A percentile compares a stretch with the other conserved stretches of the same genome.
These are phyloP conservation scores for Prunus yedoensis DNA, from an alignment of 331 rosid species.

Conservation along the genomic window DNA sequence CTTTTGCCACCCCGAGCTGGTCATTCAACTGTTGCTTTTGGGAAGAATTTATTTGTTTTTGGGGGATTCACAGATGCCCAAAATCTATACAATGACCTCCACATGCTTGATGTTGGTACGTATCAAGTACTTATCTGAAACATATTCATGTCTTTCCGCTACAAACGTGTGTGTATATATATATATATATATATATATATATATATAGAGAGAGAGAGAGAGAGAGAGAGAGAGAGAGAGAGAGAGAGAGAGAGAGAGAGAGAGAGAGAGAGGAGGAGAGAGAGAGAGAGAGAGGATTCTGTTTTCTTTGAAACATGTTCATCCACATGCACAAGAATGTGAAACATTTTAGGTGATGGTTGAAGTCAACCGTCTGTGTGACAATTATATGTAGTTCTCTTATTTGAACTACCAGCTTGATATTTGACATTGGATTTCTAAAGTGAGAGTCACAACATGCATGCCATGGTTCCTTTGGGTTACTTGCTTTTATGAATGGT, in stretches of 20 bases:
- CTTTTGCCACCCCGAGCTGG: slow-evolving; percentile 90
- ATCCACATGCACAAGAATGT: neutral
- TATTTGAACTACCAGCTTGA: neutral
- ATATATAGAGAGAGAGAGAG: neutral
- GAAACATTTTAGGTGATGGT: neutral
- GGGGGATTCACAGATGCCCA: slow-evolving; percentile 98
- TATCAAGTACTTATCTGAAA: slow-evolving; percentile 16
- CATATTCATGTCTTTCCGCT: neutral
- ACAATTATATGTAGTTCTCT: neutral
- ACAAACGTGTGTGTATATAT: too few species aligned
- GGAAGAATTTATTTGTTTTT: slow-evolving; percentile 82
- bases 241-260: too few species aligned
- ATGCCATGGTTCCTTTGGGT: neutral
- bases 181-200: neutral
- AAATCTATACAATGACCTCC: slow-evolving; percentile 86
- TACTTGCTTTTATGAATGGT: neutral
- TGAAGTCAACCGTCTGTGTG: neutral
- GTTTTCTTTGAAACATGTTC: neutral
- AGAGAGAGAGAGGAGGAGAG: too few species aligned
- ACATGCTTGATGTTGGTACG: slow-evolving; percentile 89
- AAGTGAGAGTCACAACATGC: neutral
- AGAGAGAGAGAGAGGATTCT: too few species aligned
- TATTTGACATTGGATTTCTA: neutral
- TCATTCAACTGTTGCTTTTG: slow-evolving; percentile 85
- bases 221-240: too few species aligned